A percentile compares a stretch with the other conserved stretches of the same genome.
phyloP scores from a whole-genome alignment of 2,329 filamentous ascomycete species.

The Phaeosphaeriaceae sp. region DNA sequence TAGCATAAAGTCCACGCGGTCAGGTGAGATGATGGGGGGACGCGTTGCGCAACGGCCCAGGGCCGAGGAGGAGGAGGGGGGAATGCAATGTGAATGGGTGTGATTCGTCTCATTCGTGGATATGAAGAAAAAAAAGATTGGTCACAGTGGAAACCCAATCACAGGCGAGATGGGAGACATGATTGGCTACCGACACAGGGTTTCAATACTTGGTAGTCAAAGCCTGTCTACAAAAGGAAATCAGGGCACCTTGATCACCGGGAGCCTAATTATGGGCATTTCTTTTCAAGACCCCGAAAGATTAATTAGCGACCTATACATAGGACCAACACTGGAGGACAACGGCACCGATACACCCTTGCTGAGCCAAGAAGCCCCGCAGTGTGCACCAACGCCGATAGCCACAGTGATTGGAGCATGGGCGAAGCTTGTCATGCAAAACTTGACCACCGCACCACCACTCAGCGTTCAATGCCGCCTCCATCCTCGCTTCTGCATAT shows the following conservation, averaged over 20 bases:
- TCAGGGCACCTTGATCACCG: neutral
- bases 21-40: slow-evolving; percentile 43
- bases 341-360: slow-evolving; percentile 29
- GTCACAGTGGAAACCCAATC: no score
- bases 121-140: no score
- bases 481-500: slow-evolving; percentile 43
- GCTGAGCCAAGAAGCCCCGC: slow-evolving; percentile 4
- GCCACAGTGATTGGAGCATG: slow-evolving; percentile 39
- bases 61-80: slow-evolving; percentile 16
- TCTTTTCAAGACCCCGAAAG: slow-evolving; percentile 9
- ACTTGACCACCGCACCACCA: slow-evolving; percentile 38
- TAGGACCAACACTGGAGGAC: slow-evolving; percentile 29
- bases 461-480: slow-evolving; percentile 36
- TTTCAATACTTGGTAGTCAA: slow-evolving; percentile 45
- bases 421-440: slow-evolving; percentile 48
- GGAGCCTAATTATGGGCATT: slow-evolving; percentile 43
- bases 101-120: neutral
- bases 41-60: no score
- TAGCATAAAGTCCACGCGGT: slow-evolving; percentile 35
- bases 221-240: slow-evolving; percentile 22
- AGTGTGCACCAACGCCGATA: slow-evolving; percentile 26
- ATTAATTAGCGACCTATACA: slow-evolving; percentile 45
- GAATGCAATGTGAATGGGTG: neutral
- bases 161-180: neutral
- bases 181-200: slow-evolving; percentile 20